Base-by-base conservation (phyloP, 2,329 filamentous ascomycete genomes). In the Beauveria bassiana region DNA sequence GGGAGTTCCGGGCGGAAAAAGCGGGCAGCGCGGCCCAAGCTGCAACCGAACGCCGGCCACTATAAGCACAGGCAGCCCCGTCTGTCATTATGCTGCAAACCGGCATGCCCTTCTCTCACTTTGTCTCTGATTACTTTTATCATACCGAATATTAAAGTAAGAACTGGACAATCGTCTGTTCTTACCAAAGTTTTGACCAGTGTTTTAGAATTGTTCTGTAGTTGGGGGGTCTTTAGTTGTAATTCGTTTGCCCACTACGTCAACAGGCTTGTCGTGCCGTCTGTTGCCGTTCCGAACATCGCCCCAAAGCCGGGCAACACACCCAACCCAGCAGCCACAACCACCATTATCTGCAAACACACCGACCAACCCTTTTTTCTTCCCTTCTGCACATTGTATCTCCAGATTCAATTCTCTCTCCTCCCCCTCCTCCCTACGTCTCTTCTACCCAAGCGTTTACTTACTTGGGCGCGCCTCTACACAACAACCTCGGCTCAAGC, bases 1-100 rank as follows among this genome's bases (percentile, higher is more conserved):
- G 31, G 31, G 20, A 20, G 43, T 49, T 58, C n/a, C 43, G 38
- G 51, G 31, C 47, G 47, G 50, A 43, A 55, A 55, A 55, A 31
- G 53, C 24, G 53, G 53, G 40, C 42, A 22, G 26, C 34, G 14
- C 52, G 38, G 52, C 38, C 52, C 24, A n/a, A 46, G 47, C 57
- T 51, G 26, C 55, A 58, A 31, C 56, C 57, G 47, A 59, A 52
- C 45, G 55, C 55, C 55, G 55, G 55, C 55, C 55, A 50, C 45
- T 59, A 59, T 59, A 59, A 59, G 55, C 28, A 50, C 42, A 50
- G 55, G 55, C 18, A 50, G 46, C 31, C 55, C 55, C 26, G 26
- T 51, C 40, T 24, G 14, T 12, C 45, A 49, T 18, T 55, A 16
- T 45, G 14, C 12, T 9, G 55, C 31, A 14, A 24, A 16, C 54